A percentile compares a stretch with the other conserved stretches of the same genome.
These are phyloP conservation scores for Lactifluus echinatus DNA, from an alignment of 768 basidiomycete genomes.

Conservation along the genomic window DNA sequence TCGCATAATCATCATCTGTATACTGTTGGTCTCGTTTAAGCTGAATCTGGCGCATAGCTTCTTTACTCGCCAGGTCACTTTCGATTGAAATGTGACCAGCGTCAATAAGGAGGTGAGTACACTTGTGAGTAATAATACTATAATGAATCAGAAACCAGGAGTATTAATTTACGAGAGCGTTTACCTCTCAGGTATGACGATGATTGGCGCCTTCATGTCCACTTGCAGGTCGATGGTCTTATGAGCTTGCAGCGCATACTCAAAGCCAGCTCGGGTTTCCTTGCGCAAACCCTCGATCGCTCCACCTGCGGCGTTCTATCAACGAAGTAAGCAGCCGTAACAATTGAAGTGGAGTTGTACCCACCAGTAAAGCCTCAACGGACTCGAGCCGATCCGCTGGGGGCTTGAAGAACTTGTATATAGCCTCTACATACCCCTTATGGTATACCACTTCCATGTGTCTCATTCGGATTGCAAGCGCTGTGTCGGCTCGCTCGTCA, in stretches of 20 bases:
- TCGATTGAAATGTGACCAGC: constrained; percentile 94
- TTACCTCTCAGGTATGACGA: constrained; percentile 93
- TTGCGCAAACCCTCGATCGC: constrained; percentile 90
- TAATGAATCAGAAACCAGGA: constrained; percentile 1
- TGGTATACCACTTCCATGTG: constrained; percentile 98
- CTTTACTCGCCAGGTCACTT: constrained; percentile 82
- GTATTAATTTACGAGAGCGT: constrained; percentile 12
- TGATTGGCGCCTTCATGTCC: constrained; percentile 94
- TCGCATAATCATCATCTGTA: constrained; percentile 75
- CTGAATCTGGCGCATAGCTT: constrained; percentile 65
- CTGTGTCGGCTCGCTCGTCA: constrained; percentile 86
- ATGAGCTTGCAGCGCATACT: constrained; percentile 87
- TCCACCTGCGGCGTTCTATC: constrained; percentile 80
- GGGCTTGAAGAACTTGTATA: constrained; percentile 87
- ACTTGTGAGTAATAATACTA: constrained; percentile 67
- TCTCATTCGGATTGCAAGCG: constrained; percentile 80
- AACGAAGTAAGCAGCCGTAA: constrained; percentile 1
- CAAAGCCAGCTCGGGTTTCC: constrained; percentile 89
- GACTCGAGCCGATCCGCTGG: constrained; percentile 93
- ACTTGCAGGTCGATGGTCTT: constrained; percentile 95
- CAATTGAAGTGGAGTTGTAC: constrained; percentile 23
- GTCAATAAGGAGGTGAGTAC: constrained; percentile 86
- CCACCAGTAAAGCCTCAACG: constrained; percentile 81
- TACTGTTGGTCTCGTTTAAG: constrained; percentile 80
- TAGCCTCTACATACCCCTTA: constrained; percentile 84